Conservation (phyloP, 768 basidiomycete genomes). For the Tricholoma sp. region DNA sequence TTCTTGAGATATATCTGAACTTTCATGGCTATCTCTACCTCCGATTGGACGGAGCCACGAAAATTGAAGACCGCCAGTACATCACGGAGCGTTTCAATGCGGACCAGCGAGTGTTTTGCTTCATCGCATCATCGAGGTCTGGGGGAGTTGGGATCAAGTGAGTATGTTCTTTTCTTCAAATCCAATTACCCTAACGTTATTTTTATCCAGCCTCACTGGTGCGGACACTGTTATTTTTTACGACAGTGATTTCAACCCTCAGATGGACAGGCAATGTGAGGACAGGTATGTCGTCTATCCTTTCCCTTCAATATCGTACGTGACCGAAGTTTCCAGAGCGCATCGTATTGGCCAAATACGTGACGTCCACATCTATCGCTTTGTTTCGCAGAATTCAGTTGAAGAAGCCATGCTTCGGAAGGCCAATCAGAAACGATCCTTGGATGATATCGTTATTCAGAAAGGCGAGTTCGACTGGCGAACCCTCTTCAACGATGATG, state of each 20-base stretch:
- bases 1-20: constrained; percentile 89
- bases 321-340: constrained; percentile 44
- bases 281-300: constrained; percentile 55
- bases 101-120: constrained; percentile 75
- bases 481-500: constrained; percentile 65
- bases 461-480: constrained; percentile 96
- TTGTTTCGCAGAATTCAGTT: constrained; percentile 85
- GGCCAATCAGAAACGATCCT: constrained; percentile 93
- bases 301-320: neutral
- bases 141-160: constrained; percentile 95
- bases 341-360: constrained; percentile 98
- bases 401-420: constrained; percentile 96
- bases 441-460: constrained; percentile 90
- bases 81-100: constrained; percentile 86
- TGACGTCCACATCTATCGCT: constrained; percentile 94
- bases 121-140: constrained; percentile 79
- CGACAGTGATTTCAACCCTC: constrained; percentile 95
- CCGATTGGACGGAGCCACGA: constrained; percentile 91
- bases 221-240: constrained; percentile 98
- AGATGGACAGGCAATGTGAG: constrained; percentile 97
- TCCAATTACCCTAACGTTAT: constrained; percentile 11
- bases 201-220: constrained; percentile 57
- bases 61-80: constrained; percentile 90
- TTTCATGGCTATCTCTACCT: constrained; percentile 92
- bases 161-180: constrained; percentile 21